Percentiles rank a stretch among this genome's conserved stretches.
These are phyloP conservation scores for Fusarium brevicatenulatum DNA, from an alignment of 2,329 filamentous ascomycete genomes.

Conservation along the genomic window DNA sequence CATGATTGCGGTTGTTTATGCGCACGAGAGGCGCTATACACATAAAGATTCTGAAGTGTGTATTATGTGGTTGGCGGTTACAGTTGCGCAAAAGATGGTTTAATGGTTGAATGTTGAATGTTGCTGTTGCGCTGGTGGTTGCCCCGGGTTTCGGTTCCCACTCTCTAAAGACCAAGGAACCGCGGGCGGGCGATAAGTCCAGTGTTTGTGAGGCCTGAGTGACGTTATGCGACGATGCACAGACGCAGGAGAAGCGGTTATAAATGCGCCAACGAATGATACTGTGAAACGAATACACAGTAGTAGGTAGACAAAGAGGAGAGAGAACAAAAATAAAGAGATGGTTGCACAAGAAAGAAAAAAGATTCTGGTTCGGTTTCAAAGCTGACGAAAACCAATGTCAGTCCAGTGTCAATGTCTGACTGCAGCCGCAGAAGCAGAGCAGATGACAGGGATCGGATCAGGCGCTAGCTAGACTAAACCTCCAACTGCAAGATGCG, in stretches of 20 bases:
- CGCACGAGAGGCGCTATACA: conserved; percentile 39
- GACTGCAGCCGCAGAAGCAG: conserved; percentile 20
- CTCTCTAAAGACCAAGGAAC: conserved; percentile 14
- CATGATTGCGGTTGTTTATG: conserved; percentile 59
- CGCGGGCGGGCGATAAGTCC: not conserved
- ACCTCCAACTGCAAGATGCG: not conserved
- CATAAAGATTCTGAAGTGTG: not conserved
- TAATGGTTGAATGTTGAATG: not conserved
- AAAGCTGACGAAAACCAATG: conserved; percentile 43
- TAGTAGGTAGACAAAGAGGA: not conserved
- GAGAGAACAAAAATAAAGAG: not conserved
- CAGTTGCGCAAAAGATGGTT: conserved; percentile 10
- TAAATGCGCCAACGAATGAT: not conserved
- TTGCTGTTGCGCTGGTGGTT: conserved; percentile 30
- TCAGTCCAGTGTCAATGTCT: not conserved
- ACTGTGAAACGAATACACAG: conserved; percentile 21
- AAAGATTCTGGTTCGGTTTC: conserved; percentile 31
- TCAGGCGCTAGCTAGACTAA: conserved; percentile 8
- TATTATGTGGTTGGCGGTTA: not conserved
- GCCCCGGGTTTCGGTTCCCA: conserved; percentile 38
- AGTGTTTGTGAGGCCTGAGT: conserved; percentile 18
- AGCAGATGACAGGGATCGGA: conserved; percentile 17
- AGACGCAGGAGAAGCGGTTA: conserved; percentile 1
- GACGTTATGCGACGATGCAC: conserved; percentile 13
- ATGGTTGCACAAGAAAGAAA: conserved; percentile 22